These are phyloP conservation scores for Colletotrichum gigasporum DNA, from an alignment of 2,329 filamentous ascomycete genomes.

Conservation along the genomic window DNA sequence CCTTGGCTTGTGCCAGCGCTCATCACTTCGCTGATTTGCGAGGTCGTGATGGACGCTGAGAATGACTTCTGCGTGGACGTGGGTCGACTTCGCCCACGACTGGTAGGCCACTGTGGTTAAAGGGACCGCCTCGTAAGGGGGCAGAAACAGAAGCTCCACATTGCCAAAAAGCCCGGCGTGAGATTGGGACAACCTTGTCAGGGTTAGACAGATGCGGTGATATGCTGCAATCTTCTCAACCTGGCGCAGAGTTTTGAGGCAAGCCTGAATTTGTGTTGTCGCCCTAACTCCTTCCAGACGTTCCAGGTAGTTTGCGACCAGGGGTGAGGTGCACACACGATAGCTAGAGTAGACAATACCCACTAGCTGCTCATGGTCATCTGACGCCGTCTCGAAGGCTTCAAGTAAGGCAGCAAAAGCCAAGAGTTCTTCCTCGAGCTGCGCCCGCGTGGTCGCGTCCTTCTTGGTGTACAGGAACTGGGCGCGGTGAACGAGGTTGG, in stretches of 20 bases:
- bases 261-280: slow-evolving; percentile 30
- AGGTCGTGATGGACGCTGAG: slow-evolving; percentile 29
- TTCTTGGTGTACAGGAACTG: slow-evolving; percentile 27
- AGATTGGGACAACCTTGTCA: slow-evolving; percentile 10
- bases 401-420: slow-evolving; percentile 12
- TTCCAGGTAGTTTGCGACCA: slow-evolving; percentile 14
- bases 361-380: slow-evolving; percentile 16
- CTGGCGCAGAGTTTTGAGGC: slow-evolving; percentile 32
- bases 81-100: slow-evolving; percentile 30
- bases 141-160: slow-evolving; percentile 23
- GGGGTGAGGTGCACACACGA: slow-evolving; percentile 11
- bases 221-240: slow-evolving; percentile 33
- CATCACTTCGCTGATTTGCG: too few species aligned
- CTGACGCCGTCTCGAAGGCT: slow-evolving; percentile 18
- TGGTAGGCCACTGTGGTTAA: slow-evolving; percentile 28
- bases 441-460: slow-evolving; percentile 10
- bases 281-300: slow-evolving; percentile 21
- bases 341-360: slow-evolving; percentile 24
- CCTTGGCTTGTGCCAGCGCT: slow-evolving; percentile 15
- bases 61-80: slow-evolving; percentile 32
- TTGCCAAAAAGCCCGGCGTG: slow-evolving; percentile 11
- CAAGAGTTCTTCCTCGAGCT: slow-evolving; percentile 14
- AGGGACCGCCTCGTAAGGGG: slow-evolving; percentile 28
- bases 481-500: slow-evolving; percentile 24
- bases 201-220: slow-evolving; percentile 22